Evolutionary conservation across 1,139 yeast species (phyloP).

Genomic region (Candida sp.): DNA sequence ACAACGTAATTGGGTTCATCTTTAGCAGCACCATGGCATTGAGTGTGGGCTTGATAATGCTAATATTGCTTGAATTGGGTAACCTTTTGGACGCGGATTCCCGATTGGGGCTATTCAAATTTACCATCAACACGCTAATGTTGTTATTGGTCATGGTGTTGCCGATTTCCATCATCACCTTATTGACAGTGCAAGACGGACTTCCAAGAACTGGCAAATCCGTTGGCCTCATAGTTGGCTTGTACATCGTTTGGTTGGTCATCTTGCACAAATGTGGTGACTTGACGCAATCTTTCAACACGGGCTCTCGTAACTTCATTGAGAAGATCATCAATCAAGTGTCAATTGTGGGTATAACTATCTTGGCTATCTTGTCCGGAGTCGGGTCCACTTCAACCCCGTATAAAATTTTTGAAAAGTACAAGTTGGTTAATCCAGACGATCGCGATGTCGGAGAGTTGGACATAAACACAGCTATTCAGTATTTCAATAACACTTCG

Average conservation of each 20-base stretch:
- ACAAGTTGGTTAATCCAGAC: constrained; percentile 2
- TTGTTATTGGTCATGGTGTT: constrained; percentile 33
- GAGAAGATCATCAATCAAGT: constrained; percentile 60
- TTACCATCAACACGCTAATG: constrained; percentile 37
- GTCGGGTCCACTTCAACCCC: constrained; percentile 79
- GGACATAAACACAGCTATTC: constrained; percentile 36
- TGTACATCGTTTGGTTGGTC: constrained; percentile 34
- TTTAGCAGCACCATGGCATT: constrained; percentile 36
- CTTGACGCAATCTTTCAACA: constrained; percentile 29
- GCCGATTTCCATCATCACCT: constrained; percentile 37
- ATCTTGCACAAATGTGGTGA: constrained; percentile 40
- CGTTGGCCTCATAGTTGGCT: constrained; percentile 14
- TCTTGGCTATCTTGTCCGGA: constrained; percentile 75
- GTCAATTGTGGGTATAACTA: constrained; percentile 72
- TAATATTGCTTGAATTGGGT: constrained; percentile 45
- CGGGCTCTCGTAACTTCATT: constrained; percentile 18
- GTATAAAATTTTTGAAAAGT: constrained; percentile 20
- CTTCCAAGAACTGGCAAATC: constrained; percentile 20
- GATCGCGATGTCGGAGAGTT: constrained; percentile 17
- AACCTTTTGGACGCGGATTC: constrained; percentile 24
- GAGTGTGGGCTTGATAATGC: constrained; percentile 34
- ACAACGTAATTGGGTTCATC: constrained; percentile 24
- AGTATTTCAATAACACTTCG: constrained; percentile 44
- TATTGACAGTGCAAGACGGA: constrained; percentile 32
- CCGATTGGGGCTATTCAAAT: constrained; percentile 29